phyloP scores from a whole-genome alignment of 805 yeast species.

The Lachancea lanzarotensis region DNA sequence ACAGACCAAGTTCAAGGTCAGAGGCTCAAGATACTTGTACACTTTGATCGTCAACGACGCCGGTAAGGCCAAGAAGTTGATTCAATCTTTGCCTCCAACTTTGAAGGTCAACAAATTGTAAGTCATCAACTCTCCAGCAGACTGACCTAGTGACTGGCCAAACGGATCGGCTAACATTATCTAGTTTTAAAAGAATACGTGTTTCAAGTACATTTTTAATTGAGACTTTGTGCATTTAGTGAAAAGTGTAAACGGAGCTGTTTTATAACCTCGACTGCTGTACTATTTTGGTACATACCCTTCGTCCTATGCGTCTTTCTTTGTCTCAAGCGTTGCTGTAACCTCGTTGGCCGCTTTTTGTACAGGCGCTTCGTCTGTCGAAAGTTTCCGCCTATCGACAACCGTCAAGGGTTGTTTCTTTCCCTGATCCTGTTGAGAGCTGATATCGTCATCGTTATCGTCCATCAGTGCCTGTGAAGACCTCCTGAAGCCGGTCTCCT shows the following conservation, averaged over 20 bases:
- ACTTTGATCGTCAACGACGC: conserved; percentile 93
- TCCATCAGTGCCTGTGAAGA: not conserved
- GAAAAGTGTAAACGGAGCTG: not conserved
- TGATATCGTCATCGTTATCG: conserved; percentile 11
- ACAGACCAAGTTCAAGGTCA: conserved; percentile 98
- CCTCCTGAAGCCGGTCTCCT: not conserved
- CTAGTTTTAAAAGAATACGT: conserved; percentile 6
- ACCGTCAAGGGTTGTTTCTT: not conserved
- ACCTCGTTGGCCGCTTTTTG: not conserved
- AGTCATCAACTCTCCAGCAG: conserved; percentile 10
- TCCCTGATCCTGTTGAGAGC: not conserved
- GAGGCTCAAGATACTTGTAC: conserved; percentile 92
- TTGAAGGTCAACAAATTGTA: conserved; percentile 57
- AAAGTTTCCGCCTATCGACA: not conserved
- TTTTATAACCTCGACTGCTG: not conserved
- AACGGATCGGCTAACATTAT: not conserved
- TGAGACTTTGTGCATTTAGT: conserved; percentile 8
- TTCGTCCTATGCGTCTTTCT: conserved; percentile 3
- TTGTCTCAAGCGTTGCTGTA: conserved; percentile 2
- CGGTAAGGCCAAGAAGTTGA: conserved; percentile 94
- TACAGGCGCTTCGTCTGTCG: not conserved
- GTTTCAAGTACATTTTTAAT: conserved; percentile 8
- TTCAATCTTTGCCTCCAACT: conserved; percentile 95
- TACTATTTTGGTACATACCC: not conserved
- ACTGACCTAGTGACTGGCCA: not conserved